A percentile compares a stretch with the other conserved stretches of the same genome.
These are phyloP conservation scores for Mimosa bimucronata DNA, from an alignment of 306 rosid species.

Conservation along the genomic window DNA sequence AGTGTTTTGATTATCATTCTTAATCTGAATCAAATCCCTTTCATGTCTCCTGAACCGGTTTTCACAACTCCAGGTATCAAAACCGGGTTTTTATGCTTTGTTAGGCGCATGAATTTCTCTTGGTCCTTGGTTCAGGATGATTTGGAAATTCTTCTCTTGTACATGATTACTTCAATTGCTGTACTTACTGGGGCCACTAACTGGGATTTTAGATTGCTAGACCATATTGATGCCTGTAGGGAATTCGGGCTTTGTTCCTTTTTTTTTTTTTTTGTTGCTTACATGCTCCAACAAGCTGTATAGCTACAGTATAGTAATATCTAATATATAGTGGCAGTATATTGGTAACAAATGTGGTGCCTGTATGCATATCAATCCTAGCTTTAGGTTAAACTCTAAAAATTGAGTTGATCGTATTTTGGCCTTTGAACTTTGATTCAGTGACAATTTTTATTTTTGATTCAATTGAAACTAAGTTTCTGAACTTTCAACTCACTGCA, in stretches of 20 bases:
- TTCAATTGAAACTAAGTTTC: too few relatives aligned
- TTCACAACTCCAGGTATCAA: not conserved
- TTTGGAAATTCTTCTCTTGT: slow-evolving; percentile 49
- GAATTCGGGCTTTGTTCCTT: not conserved
- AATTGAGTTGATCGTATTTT: too few relatives aligned
- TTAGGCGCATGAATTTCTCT: not conserved
- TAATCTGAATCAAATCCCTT: slow-evolving; percentile 32
- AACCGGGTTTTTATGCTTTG: not conserved
- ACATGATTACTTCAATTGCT: slow-evolving; percentile 50
- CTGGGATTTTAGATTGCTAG: slow-evolving; percentile 35
- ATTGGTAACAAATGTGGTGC: not conserved
- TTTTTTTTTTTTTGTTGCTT: not conserved
- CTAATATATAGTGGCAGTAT: slow-evolving; percentile 39
- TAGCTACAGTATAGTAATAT: slow-evolving; percentile 50
- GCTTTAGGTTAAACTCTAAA: too few relatives aligned
- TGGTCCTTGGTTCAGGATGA: slow-evolving; percentile 38
- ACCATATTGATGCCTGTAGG: slow-evolving; percentile 34
- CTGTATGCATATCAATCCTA: too few relatives aligned
- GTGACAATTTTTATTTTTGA: too few relatives aligned
- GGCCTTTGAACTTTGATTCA: too few relatives aligned
- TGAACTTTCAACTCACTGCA: too few relatives aligned
- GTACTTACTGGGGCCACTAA: slow-evolving; percentile 49
- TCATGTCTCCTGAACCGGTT: slow-evolving; percentile 29
- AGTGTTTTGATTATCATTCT: slow-evolving; percentile 26
- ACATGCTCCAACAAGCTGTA: slow-evolving; percentile 48